phyloP scores from a whole-genome alignment of 352 stramenopile genomes.

The Discostella stelligera region DNA sequence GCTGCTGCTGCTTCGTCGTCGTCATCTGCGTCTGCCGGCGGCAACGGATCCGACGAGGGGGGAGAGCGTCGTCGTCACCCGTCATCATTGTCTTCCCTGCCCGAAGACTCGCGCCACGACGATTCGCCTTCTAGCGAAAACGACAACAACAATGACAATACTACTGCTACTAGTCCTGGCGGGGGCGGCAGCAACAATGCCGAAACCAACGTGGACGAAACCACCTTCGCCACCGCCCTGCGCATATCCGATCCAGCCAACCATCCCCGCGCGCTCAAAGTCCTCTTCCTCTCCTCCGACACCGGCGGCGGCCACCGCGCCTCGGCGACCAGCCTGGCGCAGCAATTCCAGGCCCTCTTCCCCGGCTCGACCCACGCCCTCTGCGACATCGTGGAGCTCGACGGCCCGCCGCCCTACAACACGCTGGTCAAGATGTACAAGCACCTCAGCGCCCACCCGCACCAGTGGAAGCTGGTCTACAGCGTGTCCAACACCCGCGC shows the following conservation, averaged over 20 bases:
- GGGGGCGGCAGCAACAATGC: neutral
- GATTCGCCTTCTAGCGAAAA: neutral
- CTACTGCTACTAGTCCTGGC: neutral
- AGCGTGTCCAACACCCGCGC: conserved; percentile 66
- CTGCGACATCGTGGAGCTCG: conserved; percentile 65
- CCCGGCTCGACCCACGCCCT: conserved; percentile 71
- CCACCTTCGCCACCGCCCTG: neutral
- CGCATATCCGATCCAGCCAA: conserved; percentile 13
- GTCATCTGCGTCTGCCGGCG: neutral
- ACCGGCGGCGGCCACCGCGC: conserved; percentile 81
- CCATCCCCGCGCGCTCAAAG: conserved; percentile 50
- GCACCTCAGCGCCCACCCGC: conserved; percentile 67
- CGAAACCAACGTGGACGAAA: neutral
- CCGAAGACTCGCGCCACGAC: conserved; percentile 5
- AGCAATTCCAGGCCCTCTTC: conserved; percentile 77
- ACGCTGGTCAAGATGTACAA: conserved; percentile 74
- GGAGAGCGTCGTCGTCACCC: neutral
- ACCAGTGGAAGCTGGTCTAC: conserved; percentile 80
- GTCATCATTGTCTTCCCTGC: neutral
- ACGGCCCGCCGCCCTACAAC: conserved; percentile 69
- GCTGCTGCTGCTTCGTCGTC: neutral
- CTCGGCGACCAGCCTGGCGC: conserved; percentile 68
- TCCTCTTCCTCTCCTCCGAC: conserved; percentile 81
- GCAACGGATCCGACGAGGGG: neutral
- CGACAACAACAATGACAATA: neutral